A percentile compares a stretch with the other conserved stretches of the same genome.
These are phyloP conservation scores for Microsporum audouinii DNA, from an alignment of 2,329 filamentous ascomycete genomes.

Conservation along the genomic window DNA sequence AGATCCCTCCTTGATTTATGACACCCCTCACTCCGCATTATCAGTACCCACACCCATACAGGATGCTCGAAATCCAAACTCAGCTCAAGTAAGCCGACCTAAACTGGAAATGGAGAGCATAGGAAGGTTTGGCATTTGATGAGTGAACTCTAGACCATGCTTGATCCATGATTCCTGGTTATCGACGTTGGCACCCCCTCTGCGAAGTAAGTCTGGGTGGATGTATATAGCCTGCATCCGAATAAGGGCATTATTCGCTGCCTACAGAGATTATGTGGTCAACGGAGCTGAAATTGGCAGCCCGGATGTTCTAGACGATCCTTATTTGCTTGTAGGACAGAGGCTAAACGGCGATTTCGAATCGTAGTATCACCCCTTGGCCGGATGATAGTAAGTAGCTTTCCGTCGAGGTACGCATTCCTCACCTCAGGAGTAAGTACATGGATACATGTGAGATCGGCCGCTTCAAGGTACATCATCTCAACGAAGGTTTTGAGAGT, in stretches of 20 bases:
- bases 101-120: not conserved
- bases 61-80: not conserved
- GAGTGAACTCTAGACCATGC: slow-evolving; percentile 1
- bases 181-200: not conserved
- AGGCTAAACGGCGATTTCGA: not conserved
- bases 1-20: not conserved
- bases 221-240: not conserved
- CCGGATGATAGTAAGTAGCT: not conserved
- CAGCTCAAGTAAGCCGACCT: not conserved
- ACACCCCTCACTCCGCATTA: slow-evolving; percentile 3
- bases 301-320: not conserved
- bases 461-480: not conserved
- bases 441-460: not conserved
- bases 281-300: not conserved
- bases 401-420: slow-evolving; percentile 2
- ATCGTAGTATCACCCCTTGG: not conserved
- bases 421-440: not conserved
- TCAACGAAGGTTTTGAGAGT: not conserved
- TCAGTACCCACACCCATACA: not conserved
- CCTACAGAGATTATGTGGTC: not conserved
- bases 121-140: not conserved
- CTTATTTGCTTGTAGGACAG: not conserved
- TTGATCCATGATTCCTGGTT: not conserved
- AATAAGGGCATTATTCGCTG: not conserved
- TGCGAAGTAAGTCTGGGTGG: not conserved